Base-by-base conservation (phyloP, 805 yeast genomes). In the Barnettozyma pratensis region DNA sequence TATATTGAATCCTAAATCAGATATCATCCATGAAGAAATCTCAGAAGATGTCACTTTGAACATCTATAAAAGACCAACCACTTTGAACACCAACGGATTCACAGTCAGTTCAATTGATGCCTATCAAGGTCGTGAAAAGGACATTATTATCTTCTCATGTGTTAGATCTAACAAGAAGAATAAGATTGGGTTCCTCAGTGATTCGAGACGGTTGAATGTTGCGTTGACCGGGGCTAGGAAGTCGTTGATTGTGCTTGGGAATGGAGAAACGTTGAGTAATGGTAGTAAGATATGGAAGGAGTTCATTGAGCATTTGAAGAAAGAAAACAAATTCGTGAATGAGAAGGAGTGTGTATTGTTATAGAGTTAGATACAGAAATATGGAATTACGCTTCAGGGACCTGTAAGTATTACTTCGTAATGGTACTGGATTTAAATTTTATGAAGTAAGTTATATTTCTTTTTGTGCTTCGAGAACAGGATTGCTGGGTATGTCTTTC, bases 71-170 rank as follows among this genome's bases (percentile, higher is more conserved):
- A 51, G 6, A 47, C 51, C 45, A 67, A 68, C 34, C 9, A 31
- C 34, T 7, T 31, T 31, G 47, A 66, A 66, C 34, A 56, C 76
- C 37, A 70, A 72, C 46, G 76, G 74, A 4, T 61, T 76, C 14
- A 69, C 75, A 67, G 68, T 79, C 55, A 73, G 77, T 12, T 66
- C 88, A 0, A 83, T 88, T 14, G 96, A 88, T 64, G 94, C 96
- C 1, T 88, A 87, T 70, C 96, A 88, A 66, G 96, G 96, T 27
- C 73, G 94, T 55, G 96, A 87, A 58, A 87, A 85, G 67, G 87
- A 85, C 57, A 82, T 82, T 47, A 81, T 88, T 29, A 73, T 88
- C 7, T 72, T 88, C 53, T 81, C 92, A 3, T 79, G 91, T 56
- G 96, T 88, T 28, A 73, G 96, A 56, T 78, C 82, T 25, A 83